Evolutionary conservation across 1,139 yeast species (phyloP), one percentile per base, ranked within the genome.

Genomic region (Geotrichum aggregatum): DNA sequence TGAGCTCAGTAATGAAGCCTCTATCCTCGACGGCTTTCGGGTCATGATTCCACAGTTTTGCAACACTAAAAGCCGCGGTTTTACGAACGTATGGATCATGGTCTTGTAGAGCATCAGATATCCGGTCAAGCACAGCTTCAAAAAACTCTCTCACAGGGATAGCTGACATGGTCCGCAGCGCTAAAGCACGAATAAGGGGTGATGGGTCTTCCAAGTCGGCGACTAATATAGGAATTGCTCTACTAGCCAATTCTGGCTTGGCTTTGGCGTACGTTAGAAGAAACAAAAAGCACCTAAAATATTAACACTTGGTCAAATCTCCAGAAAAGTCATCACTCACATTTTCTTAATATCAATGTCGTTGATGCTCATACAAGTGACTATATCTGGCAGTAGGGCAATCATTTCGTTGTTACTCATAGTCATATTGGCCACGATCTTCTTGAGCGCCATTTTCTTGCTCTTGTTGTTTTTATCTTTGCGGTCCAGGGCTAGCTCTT

Each of bases 371-470:
- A 87, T 76, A 52, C 86, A 74, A 33, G 72, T 72, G 7, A 86
- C 66, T 11, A 91, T 77, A 46, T 86, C 95, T 0, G 84, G 83
- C 65, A 84, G 78, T 55, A 91, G 65, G 36, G 73, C 64, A 10
- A 81, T 75, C 79, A 89, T 78, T 63, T 91, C 97, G 58, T 77
- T 76, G 65, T 88, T 88, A 54, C 89, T 89, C 70, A 89, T 75
- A 3, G 94, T 84, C 69, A 88, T 77, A 66, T 89, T 91, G 44
- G 96, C 95, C 6, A 89, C 76, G 30, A 88, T 77, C 64, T 86
- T 86, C 66, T 83, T 84, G 59, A 92, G 71, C 0, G 88, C 82
- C 21, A 77, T 70, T 64, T 80, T 83, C 62, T 83, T 73, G 54
- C 75, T 66, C 70, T 73, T 56, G 58, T 65, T 57, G 52, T 70